Evolutionary conservation across 148 eudicot species (phyloP).

Genomic region (Rhododendron ferrugineum): DNA sequence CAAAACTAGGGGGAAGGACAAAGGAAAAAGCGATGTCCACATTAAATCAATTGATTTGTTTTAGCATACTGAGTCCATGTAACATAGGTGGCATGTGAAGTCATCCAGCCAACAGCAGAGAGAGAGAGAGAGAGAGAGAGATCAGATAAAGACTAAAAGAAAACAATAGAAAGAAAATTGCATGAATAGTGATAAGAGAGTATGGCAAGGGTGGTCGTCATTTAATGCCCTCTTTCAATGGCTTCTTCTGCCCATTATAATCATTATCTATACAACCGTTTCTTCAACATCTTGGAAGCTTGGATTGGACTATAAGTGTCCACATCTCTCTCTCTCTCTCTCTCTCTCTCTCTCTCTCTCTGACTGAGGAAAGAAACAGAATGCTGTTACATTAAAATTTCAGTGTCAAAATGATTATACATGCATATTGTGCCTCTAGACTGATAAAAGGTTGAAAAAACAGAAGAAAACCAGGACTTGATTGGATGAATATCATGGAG

Average conservation of each 20-base stretch:
- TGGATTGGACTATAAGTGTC: not conserved
- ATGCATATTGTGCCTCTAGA: not conserved
- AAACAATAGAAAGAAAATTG: not conserved
- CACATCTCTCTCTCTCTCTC: not conserved
- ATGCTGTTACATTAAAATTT: not conserved
- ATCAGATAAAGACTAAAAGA: not conserved
- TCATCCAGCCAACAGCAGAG: not conserved
- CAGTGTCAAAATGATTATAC: not conserved
- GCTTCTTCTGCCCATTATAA: not conserved
- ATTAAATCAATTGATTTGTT: too few species aligned
- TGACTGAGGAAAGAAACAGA: not conserved
- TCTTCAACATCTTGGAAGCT: not conserved
- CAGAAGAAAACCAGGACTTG: not conserved
- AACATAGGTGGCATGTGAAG: not conserved
- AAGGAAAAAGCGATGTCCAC: too few species aligned
- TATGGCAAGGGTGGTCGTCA: not conserved
- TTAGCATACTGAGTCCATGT: not conserved
- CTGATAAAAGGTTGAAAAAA: not conserved
- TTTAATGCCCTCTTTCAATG: not conserved
- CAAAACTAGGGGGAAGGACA: too few species aligned
- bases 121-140: not conserved
- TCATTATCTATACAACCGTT: not conserved
- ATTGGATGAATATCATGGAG: constrained; percentile 5
- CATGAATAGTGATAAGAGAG: not conserved
- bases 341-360: not conserved